Evolutionary conservation across 2,329 filamentous ascomycete species (phyloP).

Genomic region (Cladosporium austrohemisphaericum): DNA sequence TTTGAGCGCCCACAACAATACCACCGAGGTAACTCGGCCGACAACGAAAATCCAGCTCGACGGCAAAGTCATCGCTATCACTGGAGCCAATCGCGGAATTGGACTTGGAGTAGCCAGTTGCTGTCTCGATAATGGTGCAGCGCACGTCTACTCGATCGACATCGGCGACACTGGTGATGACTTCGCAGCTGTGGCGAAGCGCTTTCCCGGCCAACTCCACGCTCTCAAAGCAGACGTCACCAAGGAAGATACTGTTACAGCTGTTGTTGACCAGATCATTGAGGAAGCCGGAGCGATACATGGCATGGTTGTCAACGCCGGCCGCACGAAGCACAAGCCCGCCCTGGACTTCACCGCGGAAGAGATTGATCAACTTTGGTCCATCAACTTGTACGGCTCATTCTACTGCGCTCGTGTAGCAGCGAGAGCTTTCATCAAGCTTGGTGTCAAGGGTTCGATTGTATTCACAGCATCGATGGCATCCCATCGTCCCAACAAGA

Average conservation of each 20-base stretch:
- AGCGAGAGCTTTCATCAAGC: constrained; percentile 33
- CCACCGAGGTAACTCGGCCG: background rate
- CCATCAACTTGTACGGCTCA: constrained; percentile 37
- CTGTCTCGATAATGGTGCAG: constrained; percentile 29
- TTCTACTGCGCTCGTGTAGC: constrained; percentile 36
- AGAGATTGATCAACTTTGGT: constrained; percentile 32
- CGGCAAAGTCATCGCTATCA: constrained; percentile 79
- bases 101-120: constrained; percentile 45
- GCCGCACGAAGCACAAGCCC: constrained; percentile 31
- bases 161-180: constrained; percentile 31
- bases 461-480: constrained; percentile 37
- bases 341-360: constrained; percentile 29
- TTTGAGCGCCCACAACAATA: background rate
- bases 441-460: constrained; percentile 34
- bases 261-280: constrained; percentile 26
- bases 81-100: constrained; percentile 81
- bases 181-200: constrained; percentile 26
- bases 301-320: constrained; percentile 29
- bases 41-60: constrained; percentile 41
- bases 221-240: constrained; percentile 47
- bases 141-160: constrained; percentile 30
- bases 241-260: constrained; percentile 25
- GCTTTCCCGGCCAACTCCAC: constrained; percentile 25
- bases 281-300: constrained; percentile 25
- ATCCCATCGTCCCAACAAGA: constrained; percentile 31